phyloP scores from a whole-genome alignment of 805 yeast genomes.

The Brettanomyces nanus region DNA sequence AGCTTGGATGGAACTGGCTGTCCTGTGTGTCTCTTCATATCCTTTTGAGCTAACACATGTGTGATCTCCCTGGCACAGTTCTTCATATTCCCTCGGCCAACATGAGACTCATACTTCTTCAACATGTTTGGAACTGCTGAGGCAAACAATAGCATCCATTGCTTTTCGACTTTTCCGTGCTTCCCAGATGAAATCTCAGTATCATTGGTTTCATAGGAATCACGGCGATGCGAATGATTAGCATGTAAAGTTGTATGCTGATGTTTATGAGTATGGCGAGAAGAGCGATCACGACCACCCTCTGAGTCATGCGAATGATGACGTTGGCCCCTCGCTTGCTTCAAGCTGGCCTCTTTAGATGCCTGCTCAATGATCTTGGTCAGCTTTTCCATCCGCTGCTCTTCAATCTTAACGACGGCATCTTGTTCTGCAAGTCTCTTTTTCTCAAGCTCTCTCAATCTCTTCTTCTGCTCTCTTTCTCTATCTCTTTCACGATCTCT shows the following conservation, averaged over 20 bases:
- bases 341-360: conserved; percentile 7
- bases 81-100: conserved; percentile 70
- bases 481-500: conserved; percentile 20
- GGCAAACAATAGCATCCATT: conserved; percentile 53
- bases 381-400: conserved; percentile 17
- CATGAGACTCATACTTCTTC: conserved; percentile 51
- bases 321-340: not conserved
- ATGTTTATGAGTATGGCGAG: not conserved
- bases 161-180: conserved; percentile 7
- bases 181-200: not conserved
- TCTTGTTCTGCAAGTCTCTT: conserved; percentile 27
- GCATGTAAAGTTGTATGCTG: too few species aligned
- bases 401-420: conserved; percentile 19
- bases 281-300: not conserved
- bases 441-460: conserved; percentile 25
- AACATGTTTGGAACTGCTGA: conserved; percentile 70
- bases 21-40: conserved; percentile 37
- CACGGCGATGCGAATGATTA: conserved; percentile 1
- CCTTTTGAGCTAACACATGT: conserved; percentile 59
- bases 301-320: not conserved
- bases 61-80: conserved; percentile 75
- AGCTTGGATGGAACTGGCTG: conserved; percentile 46
- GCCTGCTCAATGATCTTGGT: conserved; percentile 24
- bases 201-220: not conserved
- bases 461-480: conserved; percentile 23